Conservation (phyloP, 2,329 filamentous ascomycete genomes). For the Claviceps pazoutovae region DNA sequence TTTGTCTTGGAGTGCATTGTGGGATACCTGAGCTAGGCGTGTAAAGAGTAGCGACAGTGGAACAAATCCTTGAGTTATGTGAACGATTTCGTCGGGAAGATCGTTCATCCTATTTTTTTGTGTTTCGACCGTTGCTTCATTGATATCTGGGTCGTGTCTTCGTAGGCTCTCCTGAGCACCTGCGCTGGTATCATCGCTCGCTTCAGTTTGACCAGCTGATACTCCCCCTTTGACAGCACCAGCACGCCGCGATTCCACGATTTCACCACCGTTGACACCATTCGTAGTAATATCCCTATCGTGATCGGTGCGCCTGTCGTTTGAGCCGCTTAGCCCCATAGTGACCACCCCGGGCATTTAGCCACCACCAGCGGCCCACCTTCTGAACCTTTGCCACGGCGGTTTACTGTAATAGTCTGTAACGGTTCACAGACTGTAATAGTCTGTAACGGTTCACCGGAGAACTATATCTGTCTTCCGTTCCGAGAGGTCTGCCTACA, state of each 20-base stretch:
- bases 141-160: not conserved
- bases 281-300: conserved; percentile 34
- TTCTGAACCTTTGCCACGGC: not conserved
- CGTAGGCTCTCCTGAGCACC: conserved; percentile 14
- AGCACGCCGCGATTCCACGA: conserved; percentile 10
- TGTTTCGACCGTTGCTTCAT: not conserved
- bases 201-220: conserved; percentile 3
- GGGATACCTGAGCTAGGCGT: conserved; percentile 70
- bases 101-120: conserved; percentile 33
- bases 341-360: conserved; percentile 39
- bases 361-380: conserved; percentile 6
- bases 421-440: not conserved
- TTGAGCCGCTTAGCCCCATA: conserved; percentile 41
- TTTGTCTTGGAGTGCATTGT: conserved; percentile 60
- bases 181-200: conserved; percentile 8
- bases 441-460: not conserved
- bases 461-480: not conserved
- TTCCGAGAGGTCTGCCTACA: not conserved
- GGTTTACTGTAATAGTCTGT: not conserved
- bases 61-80: conserved; percentile 65
- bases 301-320: conserved; percentile 40
- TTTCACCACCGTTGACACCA: conserved; percentile 27
- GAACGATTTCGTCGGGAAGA: conserved; percentile 47
- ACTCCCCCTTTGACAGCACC: conserved; percentile 21
- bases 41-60: conserved; percentile 62